Base-by-base conservation (phyloP, 2,329 filamentous ascomycete genomes). In the Fusarium palustre region DNA sequence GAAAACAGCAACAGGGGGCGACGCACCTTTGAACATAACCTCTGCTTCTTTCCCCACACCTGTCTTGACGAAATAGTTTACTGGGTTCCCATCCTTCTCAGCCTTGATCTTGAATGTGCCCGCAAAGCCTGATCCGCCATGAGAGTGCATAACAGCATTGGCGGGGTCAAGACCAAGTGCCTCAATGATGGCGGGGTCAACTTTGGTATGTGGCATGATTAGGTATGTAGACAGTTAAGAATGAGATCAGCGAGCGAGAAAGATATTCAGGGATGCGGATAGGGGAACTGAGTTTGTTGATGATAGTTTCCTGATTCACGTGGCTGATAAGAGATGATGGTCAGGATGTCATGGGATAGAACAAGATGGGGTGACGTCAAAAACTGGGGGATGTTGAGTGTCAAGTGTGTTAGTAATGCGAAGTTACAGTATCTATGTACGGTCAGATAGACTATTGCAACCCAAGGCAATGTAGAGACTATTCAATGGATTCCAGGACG, bases 41-140 rank as follows among this genome's bases (percentile, higher is more conserved):
- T 87, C 85, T 0, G 90, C 86, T 20, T 86, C 85, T 4, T 80
- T 75, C 0, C 90, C 90, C 7, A 78, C 79, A 0, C 89, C 90
- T 0, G 86, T 92, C 79, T 95, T 94, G 78, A 94, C 86, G 76
- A 94, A 95, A 74, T 86, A 94, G 22, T 82, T 80, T 68, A 81
- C 82, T 2, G 83, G 80, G 43, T 80, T 80, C 31, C 86, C 87
- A 71, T 88, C 80, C 18, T 78, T 69, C 5, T 81, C 78, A 5
- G 80, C 78, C 16, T 80, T 80, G 54, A 86, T 74, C 76, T 90
- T 91, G 59, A 86, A 90, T 0, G 91, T 92, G 0, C 88, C 89
- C 2, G 91, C 84, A 68, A 91, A 92, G 42, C 89, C 89, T 2
- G 90, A 91, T 48, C 89, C 87, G 59, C 90, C 91, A 65, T 90